phyloP scores from a whole-genome alignment of 1,284 basidiomycete genomes.

The Hemileia vastatrix region DNA sequence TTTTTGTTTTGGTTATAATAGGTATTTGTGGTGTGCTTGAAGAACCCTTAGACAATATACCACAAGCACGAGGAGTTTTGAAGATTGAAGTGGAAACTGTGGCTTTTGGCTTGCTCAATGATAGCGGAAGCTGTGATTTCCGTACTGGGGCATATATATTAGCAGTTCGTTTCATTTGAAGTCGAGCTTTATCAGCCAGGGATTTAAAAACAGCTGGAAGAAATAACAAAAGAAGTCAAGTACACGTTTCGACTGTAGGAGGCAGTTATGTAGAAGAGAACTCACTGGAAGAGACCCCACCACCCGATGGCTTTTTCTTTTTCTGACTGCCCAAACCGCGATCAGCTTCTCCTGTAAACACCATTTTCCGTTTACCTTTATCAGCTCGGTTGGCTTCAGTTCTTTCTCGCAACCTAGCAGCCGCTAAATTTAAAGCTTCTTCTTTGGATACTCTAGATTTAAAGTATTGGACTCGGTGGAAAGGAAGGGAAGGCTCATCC shows the following conservation, averaged over 20 bases:
- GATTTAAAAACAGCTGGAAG: constrained; percentile 9
- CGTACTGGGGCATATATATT: constrained; percentile 11
- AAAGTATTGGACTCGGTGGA: constrained; percentile 11
- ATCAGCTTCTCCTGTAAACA: constrained; percentile 17
- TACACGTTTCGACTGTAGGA: too few relatives aligned
- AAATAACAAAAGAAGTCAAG: background rate
- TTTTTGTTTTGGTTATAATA: too few relatives aligned
- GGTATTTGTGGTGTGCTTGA: too few relatives aligned
- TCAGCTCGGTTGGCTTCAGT: constrained; percentile 12
- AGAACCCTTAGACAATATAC: too few relatives aligned
- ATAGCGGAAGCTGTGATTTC: too few relatives aligned
- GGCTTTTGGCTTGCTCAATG: too few relatives aligned
- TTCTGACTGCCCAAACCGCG: constrained; percentile 5
- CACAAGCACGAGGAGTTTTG: too few relatives aligned
- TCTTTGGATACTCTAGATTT: constrained; percentile 3
- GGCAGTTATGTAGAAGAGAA: background rate
- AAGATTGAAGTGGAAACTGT: too few relatives aligned
- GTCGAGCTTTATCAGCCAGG: constrained; percentile 16
- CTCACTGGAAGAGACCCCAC: constrained; percentile 1
- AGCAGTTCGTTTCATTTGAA: constrained; percentile 19
- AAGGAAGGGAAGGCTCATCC: constrained; percentile 1
- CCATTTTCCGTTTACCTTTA: constrained; percentile 10
- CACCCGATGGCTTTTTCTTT: constrained; percentile 16
- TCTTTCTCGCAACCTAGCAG: constrained; percentile 11
- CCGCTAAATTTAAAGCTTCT: constrained; percentile 8